phyloP scores from a whole-genome alignment of 1,284 basidiomycete species.

The Ceratobasidium papillatum region DNA sequence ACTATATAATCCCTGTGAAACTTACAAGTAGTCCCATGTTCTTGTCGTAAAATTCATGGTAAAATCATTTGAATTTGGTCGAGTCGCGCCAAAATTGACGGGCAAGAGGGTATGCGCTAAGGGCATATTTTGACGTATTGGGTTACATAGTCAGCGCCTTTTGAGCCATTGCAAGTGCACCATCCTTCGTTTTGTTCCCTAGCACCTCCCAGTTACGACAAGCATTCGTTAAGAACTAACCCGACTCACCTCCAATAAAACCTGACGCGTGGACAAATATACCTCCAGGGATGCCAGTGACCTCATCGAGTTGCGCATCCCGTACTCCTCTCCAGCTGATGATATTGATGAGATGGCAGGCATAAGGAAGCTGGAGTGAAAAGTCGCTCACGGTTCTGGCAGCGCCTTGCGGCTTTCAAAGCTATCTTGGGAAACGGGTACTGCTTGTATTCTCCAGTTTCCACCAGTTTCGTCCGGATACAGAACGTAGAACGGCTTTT shows the following conservation, averaged over 20 bases:
- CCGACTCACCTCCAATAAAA: slow-evolving; percentile 86
- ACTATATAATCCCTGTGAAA: background rate
- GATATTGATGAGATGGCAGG: background rate
- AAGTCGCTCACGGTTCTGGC: slow-evolving; percentile 69
- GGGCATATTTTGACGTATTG: too few relatives aligned
- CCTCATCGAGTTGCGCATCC: slow-evolving; percentile 79
- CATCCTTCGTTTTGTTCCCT: slow-evolving; percentile 93
- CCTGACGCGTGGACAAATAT: slow-evolving; percentile 96
- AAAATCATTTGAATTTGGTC: background rate
- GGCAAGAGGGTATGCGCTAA: too few relatives aligned
- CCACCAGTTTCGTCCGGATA: slow-evolving; percentile 84
- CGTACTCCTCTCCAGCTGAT: slow-evolving; percentile 86
- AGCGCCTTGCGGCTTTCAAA: slow-evolving; percentile 93
- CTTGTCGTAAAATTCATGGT: too few relatives aligned
- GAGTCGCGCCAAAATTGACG: background rate
- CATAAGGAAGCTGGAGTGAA: background rate
- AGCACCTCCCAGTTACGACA: background rate
- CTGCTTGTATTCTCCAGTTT: slow-evolving; percentile 95
- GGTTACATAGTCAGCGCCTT: slow-evolving; percentile 57
- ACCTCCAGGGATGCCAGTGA: slow-evolving; percentile 81
- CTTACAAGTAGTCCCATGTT: background rate
- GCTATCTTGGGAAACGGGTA: slow-evolving; percentile 81
- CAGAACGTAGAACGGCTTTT: slow-evolving; percentile 82
- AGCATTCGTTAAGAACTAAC: background rate
- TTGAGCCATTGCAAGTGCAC: slow-evolving; percentile 82